These are phyloP conservation scores for Nannizzia gypsea DNA, from an alignment of 2,329 filamentous ascomycete genomes.

Conservation along the genomic window DNA sequence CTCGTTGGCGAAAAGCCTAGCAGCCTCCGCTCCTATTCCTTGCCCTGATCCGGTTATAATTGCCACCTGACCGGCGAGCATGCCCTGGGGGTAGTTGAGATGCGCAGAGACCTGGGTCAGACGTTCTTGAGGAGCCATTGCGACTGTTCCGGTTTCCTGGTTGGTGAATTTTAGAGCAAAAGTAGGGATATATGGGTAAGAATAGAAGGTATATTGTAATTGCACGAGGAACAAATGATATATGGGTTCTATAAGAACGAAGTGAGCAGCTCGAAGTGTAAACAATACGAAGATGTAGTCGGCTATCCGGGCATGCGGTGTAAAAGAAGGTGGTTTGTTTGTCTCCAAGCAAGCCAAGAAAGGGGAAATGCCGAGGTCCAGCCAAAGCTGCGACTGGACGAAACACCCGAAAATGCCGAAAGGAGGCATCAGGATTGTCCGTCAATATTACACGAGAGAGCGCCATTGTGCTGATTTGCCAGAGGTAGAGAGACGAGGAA, in stretches of 20 bases:
- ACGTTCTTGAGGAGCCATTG: slow-evolving; percentile 42
- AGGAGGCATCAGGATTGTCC: no score
- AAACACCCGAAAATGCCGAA: neutral
- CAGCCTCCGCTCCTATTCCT: slow-evolving; percentile 77
- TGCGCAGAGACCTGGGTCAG: slow-evolving; percentile 62
- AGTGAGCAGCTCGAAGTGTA: neutral
- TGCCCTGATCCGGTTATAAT: slow-evolving; percentile 82
- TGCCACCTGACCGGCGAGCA: slow-evolving; percentile 68
- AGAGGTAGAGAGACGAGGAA: neutral
- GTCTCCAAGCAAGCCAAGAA: neutral
- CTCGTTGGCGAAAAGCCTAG: slow-evolving; percentile 72
- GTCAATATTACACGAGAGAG: neutral
- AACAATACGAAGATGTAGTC: neutral
- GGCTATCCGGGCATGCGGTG: neutral
- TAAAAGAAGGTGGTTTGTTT: no score
- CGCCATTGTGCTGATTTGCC: neutral
- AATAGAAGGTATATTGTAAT: neutral
- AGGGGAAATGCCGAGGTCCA: neutral
- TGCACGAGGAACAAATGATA: neutral
- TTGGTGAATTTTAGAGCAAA: neutral
- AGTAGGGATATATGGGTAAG: neutral
- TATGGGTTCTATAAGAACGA: neutral
- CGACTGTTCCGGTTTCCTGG: slow-evolving; percentile 10
- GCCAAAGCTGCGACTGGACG: neutral
- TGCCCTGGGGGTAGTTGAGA: slow-evolving; percentile 68